Evolutionary conservation across 345 rosid species (phyloP).

Genomic region (Mangifera indica): DNA sequence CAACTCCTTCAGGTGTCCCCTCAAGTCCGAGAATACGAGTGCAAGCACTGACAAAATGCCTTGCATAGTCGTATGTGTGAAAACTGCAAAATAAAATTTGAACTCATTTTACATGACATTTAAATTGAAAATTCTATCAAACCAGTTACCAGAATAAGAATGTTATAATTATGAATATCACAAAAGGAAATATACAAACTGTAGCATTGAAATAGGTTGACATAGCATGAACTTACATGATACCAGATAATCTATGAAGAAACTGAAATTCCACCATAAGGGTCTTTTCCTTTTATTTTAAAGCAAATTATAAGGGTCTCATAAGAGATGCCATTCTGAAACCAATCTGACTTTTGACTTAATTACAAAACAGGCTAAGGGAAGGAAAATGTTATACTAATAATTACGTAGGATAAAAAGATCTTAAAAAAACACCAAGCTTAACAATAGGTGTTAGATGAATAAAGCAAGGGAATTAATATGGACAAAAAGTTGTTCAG

Average conservation of each 20-base stretch:
- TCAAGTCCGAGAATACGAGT: constrained; percentile 99
- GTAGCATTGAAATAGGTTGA: neutral
- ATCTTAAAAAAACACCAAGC: neutral
- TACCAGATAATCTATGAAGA: neutral
- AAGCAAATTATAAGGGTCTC: neutral
- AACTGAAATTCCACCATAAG: neutral
- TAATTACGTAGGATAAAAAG: neutral
- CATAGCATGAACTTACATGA: neutral
- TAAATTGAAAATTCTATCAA: neutral
- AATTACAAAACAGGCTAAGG: neutral
- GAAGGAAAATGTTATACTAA: neutral
- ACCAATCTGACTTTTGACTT: neutral
- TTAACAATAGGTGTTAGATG: constrained; percentile 2
- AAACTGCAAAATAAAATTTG: constrained; percentile 45
- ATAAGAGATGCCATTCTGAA: neutral
- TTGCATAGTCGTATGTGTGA: constrained; percentile 97
- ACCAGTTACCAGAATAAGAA: neutral
- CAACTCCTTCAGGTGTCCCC: constrained; percentile 99
- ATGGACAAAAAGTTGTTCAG: neutral
- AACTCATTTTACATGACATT: neutral
- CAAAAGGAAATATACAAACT: neutral
- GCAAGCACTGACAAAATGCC: constrained; percentile 98
- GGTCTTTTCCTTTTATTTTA: neutral
- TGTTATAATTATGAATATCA: neutral
- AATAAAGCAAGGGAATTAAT: neutral